A percentile compares a stretch with the other conserved stretches of the same genome.
Evolutionary conservation across 768 basidiomycete genomes (phyloP).

Genomic region (Coprinellus aureogranulatus): DNA sequence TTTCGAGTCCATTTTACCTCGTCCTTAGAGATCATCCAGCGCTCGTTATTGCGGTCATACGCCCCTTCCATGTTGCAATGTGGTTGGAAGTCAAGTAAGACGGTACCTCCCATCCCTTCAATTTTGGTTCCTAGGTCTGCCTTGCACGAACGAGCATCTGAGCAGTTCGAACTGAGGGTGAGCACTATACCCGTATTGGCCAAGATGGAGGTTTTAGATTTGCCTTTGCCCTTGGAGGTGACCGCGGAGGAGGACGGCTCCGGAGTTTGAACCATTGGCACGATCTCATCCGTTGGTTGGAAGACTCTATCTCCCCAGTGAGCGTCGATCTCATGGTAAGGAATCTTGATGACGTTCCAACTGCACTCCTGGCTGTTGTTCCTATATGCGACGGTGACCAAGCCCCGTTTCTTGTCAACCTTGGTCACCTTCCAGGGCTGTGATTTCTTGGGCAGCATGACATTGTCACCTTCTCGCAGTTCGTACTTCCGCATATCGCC

Average conservation of each 20-base stretch:
- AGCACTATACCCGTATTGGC: constrained; percentile 58
- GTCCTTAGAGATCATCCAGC: constrained; percentile 50
- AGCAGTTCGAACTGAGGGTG: constrained; percentile 36
- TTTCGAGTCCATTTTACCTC: constrained; percentile 43
- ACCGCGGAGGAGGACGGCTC: too few relatives aligned
- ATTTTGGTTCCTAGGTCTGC: constrained; percentile 43
- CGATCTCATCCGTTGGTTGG: too few relatives aligned
- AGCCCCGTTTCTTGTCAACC: constrained; percentile 17
- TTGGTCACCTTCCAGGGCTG: constrained; percentile 30
- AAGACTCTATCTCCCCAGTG: too few relatives aligned
- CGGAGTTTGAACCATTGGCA: too few relatives aligned
- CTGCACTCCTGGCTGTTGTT: too few relatives aligned
- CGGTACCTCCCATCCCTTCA: constrained; percentile 48
- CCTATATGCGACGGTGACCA: background rate
- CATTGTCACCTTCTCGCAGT: constrained; percentile 55
- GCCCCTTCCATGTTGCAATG: constrained; percentile 58
- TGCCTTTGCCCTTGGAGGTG: too few relatives aligned
- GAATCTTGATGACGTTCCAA: too few relatives aligned
- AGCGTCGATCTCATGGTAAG: too few relatives aligned
- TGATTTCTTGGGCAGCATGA: constrained; percentile 22
- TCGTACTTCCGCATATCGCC: constrained; percentile 53
- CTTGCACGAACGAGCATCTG: constrained; percentile 27
- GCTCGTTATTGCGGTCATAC: constrained; percentile 37
- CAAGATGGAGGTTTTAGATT: constrained; percentile 37
- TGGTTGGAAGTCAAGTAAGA: constrained; percentile 62